Percentiles rank a stretch among this genome's conserved stretches.
Evolutionary conservation across 805 yeast species (phyloP).

Genomic region (Cyberlindnera suaveolens): DNA sequence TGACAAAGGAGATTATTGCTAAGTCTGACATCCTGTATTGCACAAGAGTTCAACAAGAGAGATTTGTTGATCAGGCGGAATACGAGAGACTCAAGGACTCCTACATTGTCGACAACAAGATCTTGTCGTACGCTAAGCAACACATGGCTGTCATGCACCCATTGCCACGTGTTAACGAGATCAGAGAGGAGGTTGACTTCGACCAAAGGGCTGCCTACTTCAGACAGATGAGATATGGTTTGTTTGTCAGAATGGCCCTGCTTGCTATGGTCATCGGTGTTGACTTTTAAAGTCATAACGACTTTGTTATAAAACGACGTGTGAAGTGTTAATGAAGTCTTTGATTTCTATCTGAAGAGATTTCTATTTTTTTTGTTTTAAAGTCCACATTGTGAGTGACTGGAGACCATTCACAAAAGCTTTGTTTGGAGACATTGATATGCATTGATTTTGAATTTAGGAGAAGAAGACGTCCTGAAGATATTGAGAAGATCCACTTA

Average conservation of each 20-base stretch:
- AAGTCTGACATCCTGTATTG: conserved; percentile 94
- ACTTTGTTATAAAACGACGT: background rate
- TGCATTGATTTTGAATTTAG: too few relatives aligned
- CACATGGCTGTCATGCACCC: conserved; percentile 99
- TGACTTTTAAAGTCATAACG: conserved; percentile 44
- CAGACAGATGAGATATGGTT: conserved; percentile 98
- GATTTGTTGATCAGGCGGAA: conserved; percentile 71
- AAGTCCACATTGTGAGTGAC: conserved; percentile 8
- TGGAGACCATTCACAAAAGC: conserved; percentile 17
- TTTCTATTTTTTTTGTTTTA: background rate
- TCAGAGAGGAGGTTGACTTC: conserved; percentile 96
- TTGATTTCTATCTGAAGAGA: background rate
- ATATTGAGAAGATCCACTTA: too few relatives aligned
- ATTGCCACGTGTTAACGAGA: conserved; percentile 93
- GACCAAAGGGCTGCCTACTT: conserved; percentile 99
- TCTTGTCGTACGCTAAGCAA: conserved; percentile 87
- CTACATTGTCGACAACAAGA: conserved; percentile 87
- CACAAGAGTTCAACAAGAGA: conserved; percentile 96
- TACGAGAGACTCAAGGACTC: conserved; percentile 87
- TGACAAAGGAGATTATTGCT: conserved; percentile 81
- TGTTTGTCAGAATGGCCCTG: conserved; percentile 97
- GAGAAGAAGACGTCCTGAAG: too few relatives aligned
- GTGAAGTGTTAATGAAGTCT: background rate
- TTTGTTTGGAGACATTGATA: conserved; percentile 1
- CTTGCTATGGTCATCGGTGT: conserved; percentile 97